Conservation (phyloP, 768 basidiomycete species). For the Trametes villosa region DNA sequence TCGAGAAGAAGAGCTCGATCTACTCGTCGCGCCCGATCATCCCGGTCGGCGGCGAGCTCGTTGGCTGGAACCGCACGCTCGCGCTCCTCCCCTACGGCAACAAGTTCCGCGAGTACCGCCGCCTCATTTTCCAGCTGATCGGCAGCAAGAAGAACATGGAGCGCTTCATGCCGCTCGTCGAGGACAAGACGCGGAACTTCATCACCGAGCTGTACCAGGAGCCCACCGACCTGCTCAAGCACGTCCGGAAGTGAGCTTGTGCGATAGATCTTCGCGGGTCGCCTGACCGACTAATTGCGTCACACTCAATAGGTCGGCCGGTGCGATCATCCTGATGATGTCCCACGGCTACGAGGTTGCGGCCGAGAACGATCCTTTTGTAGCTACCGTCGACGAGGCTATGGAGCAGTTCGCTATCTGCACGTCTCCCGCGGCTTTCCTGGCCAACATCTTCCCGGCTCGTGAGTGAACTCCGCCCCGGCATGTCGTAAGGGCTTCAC, state of each 20-base stretch:
- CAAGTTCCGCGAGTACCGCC: slow-evolving; percentile 32
- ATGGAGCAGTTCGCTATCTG: slow-evolving; percentile 30
- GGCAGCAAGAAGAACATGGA: slow-evolving; percentile 31
- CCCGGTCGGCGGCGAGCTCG: slow-evolving; percentile 33
- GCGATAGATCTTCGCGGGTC: not conserved
- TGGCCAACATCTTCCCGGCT: slow-evolving; percentile 37
- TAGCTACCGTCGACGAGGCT: slow-evolving; percentile 40
- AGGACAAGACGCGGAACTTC: slow-evolving; percentile 37
- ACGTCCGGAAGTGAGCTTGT: slow-evolving; percentile 37
- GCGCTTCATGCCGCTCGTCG: slow-evolving; percentile 34
- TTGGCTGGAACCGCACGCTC: slow-evolving; percentile 32
- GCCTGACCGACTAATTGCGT: not conserved
- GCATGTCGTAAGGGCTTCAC: not conserved
- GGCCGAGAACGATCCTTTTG: slow-evolving; percentile 41
- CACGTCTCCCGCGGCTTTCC: slow-evolving; percentile 35
- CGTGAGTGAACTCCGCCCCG: slow-evolving; percentile 19
- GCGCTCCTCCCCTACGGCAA: slow-evolving; percentile 31
- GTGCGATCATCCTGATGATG: slow-evolving; percentile 35
- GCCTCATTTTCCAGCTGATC: slow-evolving; percentile 28
- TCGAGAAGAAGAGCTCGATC: slow-evolving; percentile 37
- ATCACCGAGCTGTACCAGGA: slow-evolving; percentile 34
- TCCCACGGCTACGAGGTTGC: slow-evolving; percentile 34
- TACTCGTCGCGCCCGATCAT: slow-evolving; percentile 36
- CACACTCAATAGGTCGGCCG: slow-evolving; percentile 26
- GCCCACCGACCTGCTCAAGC: slow-evolving; percentile 30